Percentiles rank a stretch among this genome's conserved stretches.
These are phyloP conservation scores for Kwoniella botswanensis DNA, from an alignment of 768 basidiomycete species.

Conservation along the genomic window DNA sequence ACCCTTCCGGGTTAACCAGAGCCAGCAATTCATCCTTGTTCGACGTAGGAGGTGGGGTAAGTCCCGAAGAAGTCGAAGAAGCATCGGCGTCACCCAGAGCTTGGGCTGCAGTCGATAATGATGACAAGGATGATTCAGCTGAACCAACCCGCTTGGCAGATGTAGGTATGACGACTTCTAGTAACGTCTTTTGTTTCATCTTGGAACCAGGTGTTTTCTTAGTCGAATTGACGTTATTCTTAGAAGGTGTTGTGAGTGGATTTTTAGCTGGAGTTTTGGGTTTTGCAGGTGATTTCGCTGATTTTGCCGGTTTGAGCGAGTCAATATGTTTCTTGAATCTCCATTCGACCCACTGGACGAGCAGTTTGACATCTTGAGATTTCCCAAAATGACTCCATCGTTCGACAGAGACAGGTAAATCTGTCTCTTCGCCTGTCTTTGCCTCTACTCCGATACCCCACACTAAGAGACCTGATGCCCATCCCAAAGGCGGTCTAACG, in stretches of 20 bases:
- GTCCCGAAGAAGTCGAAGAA: constrained; percentile 13
- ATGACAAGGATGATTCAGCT: neutral
- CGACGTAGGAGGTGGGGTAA: constrained; percentile 12
- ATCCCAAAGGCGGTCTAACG: constrained; percentile 34
- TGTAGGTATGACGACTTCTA: constrained; percentile 29
- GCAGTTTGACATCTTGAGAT: constrained; percentile 20
- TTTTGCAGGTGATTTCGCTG: constrained; percentile 11
- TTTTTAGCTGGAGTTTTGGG: constrained; percentile 8
- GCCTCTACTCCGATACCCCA: constrained; percentile 28
- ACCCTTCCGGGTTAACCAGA: constrained; percentile 19
- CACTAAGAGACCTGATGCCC: constrained; percentile 44
- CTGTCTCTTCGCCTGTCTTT: neutral
- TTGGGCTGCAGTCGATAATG: neutral
- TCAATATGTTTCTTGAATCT: constrained; percentile 17
- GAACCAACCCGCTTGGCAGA: neutral
- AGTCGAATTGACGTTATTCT: neutral
- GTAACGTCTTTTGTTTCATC: constrained; percentile 17
- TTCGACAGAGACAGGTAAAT: constrained; percentile 14
- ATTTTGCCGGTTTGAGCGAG: constrained; percentile 15
- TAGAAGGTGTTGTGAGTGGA: neutral
- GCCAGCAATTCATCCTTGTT: constrained; percentile 19
- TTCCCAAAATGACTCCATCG: constrained; percentile 47
- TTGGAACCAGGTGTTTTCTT: constrained; percentile 15
- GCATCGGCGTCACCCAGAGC: constrained; percentile 5
- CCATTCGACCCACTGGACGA: constrained; percentile 37